Percentiles rank a stretch among this genome's conserved stretches.
Evolutionary conservation across 2,329 filamentous ascomycete genomes (phyloP).

Genomic region (Diaporthe humulicola): DNA sequence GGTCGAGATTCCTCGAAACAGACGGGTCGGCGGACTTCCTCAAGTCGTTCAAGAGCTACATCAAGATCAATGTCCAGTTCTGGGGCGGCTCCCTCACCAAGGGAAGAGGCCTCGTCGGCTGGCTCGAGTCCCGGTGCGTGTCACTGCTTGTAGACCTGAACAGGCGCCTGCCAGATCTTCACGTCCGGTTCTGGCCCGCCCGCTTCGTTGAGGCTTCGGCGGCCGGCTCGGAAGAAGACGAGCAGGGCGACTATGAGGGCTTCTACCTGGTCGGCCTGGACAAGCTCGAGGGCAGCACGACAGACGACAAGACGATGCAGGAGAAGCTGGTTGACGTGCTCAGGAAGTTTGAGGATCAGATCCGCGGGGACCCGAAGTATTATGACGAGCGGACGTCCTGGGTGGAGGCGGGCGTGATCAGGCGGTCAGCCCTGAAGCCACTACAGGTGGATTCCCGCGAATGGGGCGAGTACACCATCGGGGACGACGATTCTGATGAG

Average conservation of each 20-base stretch:
- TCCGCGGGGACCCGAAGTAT: slow-evolving; percentile 60
- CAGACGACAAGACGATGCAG: slow-evolving; percentile 56
- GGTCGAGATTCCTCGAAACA: slow-evolving; percentile 56
- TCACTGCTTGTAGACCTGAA: slow-evolving; percentile 71
- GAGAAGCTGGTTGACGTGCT: slow-evolving; percentile 59
- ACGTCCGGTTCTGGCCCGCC: slow-evolving; percentile 73
- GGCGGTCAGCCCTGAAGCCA: slow-evolving; percentile 54
- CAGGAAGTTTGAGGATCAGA: slow-evolving; percentile 62
- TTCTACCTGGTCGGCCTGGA: slow-evolving; percentile 73
- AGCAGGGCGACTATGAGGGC: slow-evolving; percentile 65
- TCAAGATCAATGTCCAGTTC: slow-evolving; percentile 74
- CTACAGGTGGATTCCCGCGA: slow-evolving; percentile 61
- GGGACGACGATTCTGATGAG: slow-evolving; percentile 56
- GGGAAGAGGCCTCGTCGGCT: slow-evolving; percentile 69
- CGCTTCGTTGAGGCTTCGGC: slow-evolving; percentile 61
- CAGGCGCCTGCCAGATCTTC: slow-evolving; percentile 62
- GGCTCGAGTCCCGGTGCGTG: slow-evolving; percentile 73
- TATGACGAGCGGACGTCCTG: slow-evolving; percentile 64
- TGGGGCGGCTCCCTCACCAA: slow-evolving; percentile 71
- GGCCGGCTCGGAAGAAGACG: slow-evolving; percentile 46
- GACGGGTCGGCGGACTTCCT: slow-evolving; percentile 63
- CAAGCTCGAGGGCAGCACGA: slow-evolving; percentile 44
- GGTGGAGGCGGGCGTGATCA: slow-evolving; percentile 59
- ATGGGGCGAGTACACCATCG: slow-evolving; percentile 62
- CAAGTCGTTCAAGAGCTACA: slow-evolving; percentile 63